A percentile compares a stretch with the other conserved stretches of the same genome.
Conservation (phyloP, 768 basidiomycete species). For the Pluteus cervinus region DNA sequence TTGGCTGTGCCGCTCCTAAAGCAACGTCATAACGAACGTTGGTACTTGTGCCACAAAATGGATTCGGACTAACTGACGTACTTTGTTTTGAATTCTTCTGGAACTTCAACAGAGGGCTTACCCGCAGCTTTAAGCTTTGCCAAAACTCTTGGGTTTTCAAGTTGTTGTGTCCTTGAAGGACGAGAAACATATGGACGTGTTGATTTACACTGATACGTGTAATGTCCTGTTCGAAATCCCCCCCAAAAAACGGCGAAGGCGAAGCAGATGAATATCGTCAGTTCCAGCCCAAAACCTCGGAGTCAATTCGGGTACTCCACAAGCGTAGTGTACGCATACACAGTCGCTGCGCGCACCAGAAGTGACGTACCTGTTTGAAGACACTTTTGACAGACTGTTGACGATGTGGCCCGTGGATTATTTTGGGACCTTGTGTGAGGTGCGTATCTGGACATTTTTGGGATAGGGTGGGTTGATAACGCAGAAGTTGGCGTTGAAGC, state of each 20-base stretch:
- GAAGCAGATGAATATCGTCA: not conserved
- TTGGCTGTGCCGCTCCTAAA: slow-evolving; percentile 75
- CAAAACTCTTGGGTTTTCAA: slow-evolving; percentile 69
- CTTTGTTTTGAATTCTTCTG: slow-evolving; percentile 88
- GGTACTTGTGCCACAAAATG: slow-evolving; percentile 1
- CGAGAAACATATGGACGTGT: slow-evolving; percentile 77
- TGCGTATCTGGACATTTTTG: slow-evolving; percentile 82
- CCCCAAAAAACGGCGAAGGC: slow-evolving; percentile 6
- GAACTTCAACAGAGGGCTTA: slow-evolving; percentile 76
- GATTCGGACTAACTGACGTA: slow-evolving; percentile 28
- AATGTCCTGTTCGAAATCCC: slow-evolving; percentile 56
- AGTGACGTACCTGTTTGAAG: slow-evolving; percentile 58
- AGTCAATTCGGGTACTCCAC: no score
- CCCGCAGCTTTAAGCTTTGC: slow-evolving; percentile 66
- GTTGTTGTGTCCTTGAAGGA: slow-evolving; percentile 83
- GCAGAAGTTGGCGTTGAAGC: no score
- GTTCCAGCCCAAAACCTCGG: no score
- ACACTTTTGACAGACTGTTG: slow-evolving; percentile 82
- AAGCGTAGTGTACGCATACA: no score
- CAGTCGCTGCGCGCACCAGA: no score
- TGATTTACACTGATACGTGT: slow-evolving; percentile 86
- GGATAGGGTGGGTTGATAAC: no score
- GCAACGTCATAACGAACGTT: slow-evolving; percentile 4
- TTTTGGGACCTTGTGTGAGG: slow-evolving; percentile 61
- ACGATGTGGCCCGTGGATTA: slow-evolving; percentile 55